Percentiles rank a stretch among this genome's conserved stretches.
Conservation (phyloP, 2,329 filamentous ascomycete genomes). For the Anthostomella pinea region DNA sequence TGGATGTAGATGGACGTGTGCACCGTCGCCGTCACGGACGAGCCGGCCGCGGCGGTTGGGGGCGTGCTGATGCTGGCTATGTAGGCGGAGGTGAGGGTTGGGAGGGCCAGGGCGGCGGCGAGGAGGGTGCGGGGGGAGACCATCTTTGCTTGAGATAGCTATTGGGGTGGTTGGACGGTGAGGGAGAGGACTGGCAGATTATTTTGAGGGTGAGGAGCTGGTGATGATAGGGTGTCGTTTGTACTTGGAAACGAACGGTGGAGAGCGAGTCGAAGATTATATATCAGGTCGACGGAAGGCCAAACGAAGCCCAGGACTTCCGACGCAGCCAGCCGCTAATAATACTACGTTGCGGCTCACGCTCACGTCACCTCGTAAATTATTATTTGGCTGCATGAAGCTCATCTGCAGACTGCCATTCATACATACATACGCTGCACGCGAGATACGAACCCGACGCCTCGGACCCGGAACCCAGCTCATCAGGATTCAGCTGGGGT, state of each 20-base stretch:
- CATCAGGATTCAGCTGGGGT: too few relatives aligned
- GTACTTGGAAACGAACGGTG: neutral
- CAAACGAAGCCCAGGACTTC: too few relatives aligned
- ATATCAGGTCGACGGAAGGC: too few relatives aligned
- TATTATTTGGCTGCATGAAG: too few relatives aligned
- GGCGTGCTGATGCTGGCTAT: constrained; percentile 25
- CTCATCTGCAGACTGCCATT: too few relatives aligned
- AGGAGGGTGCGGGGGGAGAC: constrained; percentile 27
- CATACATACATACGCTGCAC: too few relatives aligned
- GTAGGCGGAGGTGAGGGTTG: constrained; percentile 23
- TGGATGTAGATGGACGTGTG: constrained; percentile 31
- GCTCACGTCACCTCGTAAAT: too few relatives aligned
- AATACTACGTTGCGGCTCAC: too few relatives aligned
- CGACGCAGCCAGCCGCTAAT: too few relatives aligned
- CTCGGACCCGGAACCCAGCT: too few relatives aligned
- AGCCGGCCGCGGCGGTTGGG: constrained; percentile 21
- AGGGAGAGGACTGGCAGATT: neutral
- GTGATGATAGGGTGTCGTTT: neutral
- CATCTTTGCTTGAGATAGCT: constrained; percentile 20
- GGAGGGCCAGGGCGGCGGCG: constrained; percentile 19
- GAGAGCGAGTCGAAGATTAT: too few relatives aligned
- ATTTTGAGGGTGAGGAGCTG: neutral
- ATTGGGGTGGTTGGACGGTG: neutral
- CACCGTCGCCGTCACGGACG: constrained; percentile 25
- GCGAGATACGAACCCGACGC: too few relatives aligned